Percentiles rank a stretch among this genome's conserved stretches.
Conservation (phyloP, 1,284 basidiomycete genomes). For the Rhodotorula sp. region DNA sequence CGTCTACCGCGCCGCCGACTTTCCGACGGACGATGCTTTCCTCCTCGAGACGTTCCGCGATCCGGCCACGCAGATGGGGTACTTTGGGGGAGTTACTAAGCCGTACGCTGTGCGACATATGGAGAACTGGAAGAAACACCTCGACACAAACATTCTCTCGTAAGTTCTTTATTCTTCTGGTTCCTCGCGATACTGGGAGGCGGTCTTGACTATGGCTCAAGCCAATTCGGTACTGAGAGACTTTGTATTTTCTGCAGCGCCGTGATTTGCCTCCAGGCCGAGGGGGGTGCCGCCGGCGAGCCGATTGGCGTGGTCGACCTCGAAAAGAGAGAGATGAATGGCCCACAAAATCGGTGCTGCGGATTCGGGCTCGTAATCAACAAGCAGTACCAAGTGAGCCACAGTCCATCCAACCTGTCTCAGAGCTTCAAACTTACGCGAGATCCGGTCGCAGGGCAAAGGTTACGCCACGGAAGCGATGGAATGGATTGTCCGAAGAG, state of each 20-base stretch:
- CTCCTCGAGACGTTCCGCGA: conserved; percentile 1
- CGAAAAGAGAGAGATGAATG: neutral
- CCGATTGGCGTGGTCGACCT: neutral
- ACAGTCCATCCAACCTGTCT: neutral
- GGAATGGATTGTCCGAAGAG: conserved; percentile 13
- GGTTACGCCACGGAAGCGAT: conserved; percentile 13
- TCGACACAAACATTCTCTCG: neutral
- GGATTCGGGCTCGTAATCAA: neutral
- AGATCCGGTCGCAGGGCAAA: neutral
- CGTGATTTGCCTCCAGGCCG: neutral
- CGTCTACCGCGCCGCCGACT: conserved; percentile 8
- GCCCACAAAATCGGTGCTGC: neutral
- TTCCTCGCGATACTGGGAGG: no score
- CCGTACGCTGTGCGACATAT: neutral
- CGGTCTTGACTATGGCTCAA: no score
- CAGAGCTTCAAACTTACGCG: neutral
- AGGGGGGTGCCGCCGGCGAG: neutral
- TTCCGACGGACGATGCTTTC: neutral
- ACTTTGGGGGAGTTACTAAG: neutral
- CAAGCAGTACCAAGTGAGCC: neutral
- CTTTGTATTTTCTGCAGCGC: no score
- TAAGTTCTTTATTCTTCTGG: neutral
- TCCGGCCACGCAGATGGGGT: neutral
- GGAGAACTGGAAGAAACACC: neutral
- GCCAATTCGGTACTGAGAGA: no score